These are phyloP conservation scores for Acanthamoeba royreba DNA, from an alignment of 208 protist species.

Conservation along the genomic window DNA sequence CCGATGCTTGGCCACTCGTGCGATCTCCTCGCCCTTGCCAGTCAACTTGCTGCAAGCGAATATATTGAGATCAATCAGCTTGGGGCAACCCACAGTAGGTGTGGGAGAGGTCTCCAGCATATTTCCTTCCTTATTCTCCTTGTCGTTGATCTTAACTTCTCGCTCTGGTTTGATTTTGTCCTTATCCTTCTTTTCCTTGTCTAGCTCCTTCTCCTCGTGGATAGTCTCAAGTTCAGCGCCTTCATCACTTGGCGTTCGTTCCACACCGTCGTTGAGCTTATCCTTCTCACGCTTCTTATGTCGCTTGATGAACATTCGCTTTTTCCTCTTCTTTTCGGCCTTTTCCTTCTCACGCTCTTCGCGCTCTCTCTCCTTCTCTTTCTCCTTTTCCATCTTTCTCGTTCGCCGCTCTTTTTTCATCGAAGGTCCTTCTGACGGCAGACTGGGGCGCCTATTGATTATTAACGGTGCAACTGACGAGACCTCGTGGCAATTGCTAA, in stretches of 20 bases:
- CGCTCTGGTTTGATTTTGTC: not conserved
- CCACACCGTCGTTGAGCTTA: not conserved
- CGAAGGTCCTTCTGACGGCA: not conserved
- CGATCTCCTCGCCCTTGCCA: slow-evolving; percentile 23
- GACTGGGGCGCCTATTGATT: not conserved
- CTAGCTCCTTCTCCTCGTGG: not conserved
- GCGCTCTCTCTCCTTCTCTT: not conserved
- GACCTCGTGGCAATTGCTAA: slow-evolving; percentile 31
- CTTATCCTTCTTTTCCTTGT: not conserved
- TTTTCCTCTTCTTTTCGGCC: not conserved
- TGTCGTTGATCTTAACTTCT: not conserved
- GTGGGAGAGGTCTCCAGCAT: not conserved
- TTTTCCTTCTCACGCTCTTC: not conserved
- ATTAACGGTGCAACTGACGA: not conserved
- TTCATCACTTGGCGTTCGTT: not conserved
- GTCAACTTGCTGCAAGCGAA: slow-evolving; percentile 13
- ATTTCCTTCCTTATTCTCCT: not conserved
- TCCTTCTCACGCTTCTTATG: not conserved
- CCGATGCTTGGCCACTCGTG: not conserved
- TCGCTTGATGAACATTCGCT: slow-evolving; percentile 32
- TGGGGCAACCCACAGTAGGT: not conserved
- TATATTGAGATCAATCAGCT: slow-evolving; percentile 11
- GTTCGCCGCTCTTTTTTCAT: not conserved
- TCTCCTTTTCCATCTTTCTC: not conserved
- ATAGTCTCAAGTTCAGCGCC: not conserved